Percentiles rank a stretch among this genome's conserved stretches.
phyloP scores from a whole-genome alignment of 768 basidiomycete species.

The Krasilnikovozyma curviuscula region DNA sequence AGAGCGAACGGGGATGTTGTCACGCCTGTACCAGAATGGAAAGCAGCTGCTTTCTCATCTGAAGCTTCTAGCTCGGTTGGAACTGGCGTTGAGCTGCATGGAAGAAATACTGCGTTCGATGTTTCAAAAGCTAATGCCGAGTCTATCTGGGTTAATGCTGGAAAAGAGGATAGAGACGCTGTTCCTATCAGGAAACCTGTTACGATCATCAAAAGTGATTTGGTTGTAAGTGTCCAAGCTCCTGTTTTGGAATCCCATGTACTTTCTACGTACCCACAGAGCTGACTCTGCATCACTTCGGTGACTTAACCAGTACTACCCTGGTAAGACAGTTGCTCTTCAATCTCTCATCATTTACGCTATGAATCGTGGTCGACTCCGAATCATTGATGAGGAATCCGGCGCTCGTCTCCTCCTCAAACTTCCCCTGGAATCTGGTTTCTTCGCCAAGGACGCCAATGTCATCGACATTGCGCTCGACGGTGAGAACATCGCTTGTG shows the following conservation, averaged over 20 bases:
- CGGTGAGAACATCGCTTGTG: neutral
- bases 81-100: neutral
- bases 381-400: neutral
- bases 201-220: neutral
- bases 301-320: too few species aligned
- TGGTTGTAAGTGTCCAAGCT: too few species aligned
- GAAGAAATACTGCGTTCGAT: neutral
- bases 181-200: neutral
- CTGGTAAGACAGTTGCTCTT: slow-evolving; percentile 1
- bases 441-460: slow-evolving; percentile 4
- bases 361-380: slow-evolving; percentile 6
- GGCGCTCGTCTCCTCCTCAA: slow-evolving; percentile 7
- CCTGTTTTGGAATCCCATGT: too few species aligned
- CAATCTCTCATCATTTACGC: slow-evolving; percentile 1
- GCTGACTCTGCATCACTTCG: too few species aligned
- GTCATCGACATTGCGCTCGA: slow-evolving; percentile 3
- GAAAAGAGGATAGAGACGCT: neutral
- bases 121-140: neutral
- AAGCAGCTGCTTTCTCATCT: neutral
- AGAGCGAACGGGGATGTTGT: too few species aligned
- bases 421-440: slow-evolving; percentile 2
- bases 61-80: neutral
- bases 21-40: neutral
- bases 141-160: too few species aligned
- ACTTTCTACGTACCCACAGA: too few species aligned